Evolutionary conservation across 2,329 filamentous ascomycete genomes (phyloP), one percentile per base, ranked within the genome.

Genomic region (Penicillium rolfsii): DNA sequence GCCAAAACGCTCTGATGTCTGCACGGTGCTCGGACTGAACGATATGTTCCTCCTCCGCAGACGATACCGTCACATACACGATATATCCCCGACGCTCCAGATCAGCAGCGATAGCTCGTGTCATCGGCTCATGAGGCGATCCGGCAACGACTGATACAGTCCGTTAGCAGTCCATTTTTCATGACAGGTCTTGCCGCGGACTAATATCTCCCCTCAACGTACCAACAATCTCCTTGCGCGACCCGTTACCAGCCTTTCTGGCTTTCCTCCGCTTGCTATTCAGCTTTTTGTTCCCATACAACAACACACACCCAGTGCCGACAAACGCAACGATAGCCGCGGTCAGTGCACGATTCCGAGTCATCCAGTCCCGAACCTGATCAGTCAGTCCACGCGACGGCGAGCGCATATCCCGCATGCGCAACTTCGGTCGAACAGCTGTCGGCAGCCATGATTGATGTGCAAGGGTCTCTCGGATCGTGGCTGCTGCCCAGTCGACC

Each of bases 41-140:
- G 64, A 90, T 80, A 38, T 88, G 83, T 75, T 98, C 93, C 67
- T 98, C 94, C 70, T 97, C 91, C 61, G 88, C 80, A n/a, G 87
- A 91, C 65, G 87, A 89, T 70, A 93, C 94, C 0, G 96, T 91
- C 62, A 99, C 83, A 75, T 93, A 99, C 58, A 98, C 91, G 62
- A 98, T 91, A 75, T 96, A 98, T 4, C 95, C 95, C 65, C 93
- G 87, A 61, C 93, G 84, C 79, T 98, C 95, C 67, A 99, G 82
- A 73, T 99, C 95, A 52, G 93, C 79, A 2, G 92, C 88, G 57
- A 98, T 82, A 11, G 91, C 92, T 71, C 89, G 89, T 6, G 92
- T 94, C 71, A 97, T 83, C 16, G 93, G 90, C 70, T 96, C 88
- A 53, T 89, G 87, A 6, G 92, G 90, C 22, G 91, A 93, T n/a